phyloP scores from a whole-genome alignment of 371 early-diverging fungal genomes.

The Nematocida sp. region DNA sequence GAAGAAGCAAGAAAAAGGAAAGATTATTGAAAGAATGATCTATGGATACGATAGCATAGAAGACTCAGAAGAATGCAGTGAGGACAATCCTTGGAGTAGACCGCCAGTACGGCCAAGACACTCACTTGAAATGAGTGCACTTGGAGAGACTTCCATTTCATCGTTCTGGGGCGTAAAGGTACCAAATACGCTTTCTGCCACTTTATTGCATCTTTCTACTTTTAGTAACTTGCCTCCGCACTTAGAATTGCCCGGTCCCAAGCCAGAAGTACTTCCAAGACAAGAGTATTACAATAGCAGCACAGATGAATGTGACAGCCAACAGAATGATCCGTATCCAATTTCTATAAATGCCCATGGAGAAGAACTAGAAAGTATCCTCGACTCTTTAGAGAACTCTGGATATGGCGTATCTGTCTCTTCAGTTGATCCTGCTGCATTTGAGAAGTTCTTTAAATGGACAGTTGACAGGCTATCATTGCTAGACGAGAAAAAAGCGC shows the following conservation, averaged over 20 bases:
- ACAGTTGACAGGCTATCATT: not conserved
- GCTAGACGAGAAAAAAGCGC: not conserved
- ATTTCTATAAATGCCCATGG: not conserved
- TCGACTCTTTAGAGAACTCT: slow-evolving; percentile 17
- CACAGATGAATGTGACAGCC: not conserved
- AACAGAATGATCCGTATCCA: not conserved
- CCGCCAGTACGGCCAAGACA: not conserved
- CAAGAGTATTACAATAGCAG: no score
- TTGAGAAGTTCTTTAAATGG: slow-evolving; percentile 47
- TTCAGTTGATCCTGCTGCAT: slow-evolving; percentile 24
- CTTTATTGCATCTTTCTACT: slow-evolving; percentile 37
- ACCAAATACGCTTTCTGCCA: slow-evolving; percentile 24
- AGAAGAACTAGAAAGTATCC: slow-evolving; percentile 37
- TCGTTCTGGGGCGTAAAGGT: slow-evolving; percentile 15
- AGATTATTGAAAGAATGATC: slow-evolving; percentile 51
- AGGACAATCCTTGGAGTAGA: not conserved
- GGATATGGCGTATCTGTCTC: slow-evolving; percentile 36
- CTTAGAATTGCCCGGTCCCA: slow-evolving; percentile 46
- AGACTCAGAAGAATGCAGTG: slow-evolving; percentile 33
- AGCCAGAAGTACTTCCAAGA: slow-evolving; percentile 19
- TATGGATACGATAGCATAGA: slow-evolving; percentile 49
- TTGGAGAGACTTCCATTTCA: slow-evolving; percentile 15
- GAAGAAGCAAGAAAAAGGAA: slow-evolving; percentile 41
- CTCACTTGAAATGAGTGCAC: slow-evolving; percentile 7
- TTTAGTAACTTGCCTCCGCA: slow-evolving; percentile 43